Evolutionary conservation across 2,329 filamentous ascomycete genomes (phyloP), one percentile per base, ranked within the genome.

Genomic region (Thermoascus crustaceus): DNA sequence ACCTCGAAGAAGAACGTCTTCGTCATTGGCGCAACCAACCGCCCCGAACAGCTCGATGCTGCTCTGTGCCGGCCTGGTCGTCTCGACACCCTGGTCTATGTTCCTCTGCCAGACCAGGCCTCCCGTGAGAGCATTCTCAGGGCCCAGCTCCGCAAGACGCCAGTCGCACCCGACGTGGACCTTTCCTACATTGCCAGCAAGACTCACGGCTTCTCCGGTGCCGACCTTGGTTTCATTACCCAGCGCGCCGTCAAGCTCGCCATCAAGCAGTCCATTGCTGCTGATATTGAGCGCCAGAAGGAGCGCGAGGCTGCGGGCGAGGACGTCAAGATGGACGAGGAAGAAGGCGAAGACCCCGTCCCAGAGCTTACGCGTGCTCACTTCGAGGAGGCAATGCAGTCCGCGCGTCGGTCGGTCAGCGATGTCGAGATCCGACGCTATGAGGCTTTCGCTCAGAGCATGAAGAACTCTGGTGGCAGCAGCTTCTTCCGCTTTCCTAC

Each of bases 1-100:
- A 96, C 89, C 30, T 95, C 89, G 24, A 98, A 98, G 85, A 98
- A 98, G 84, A 98, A 98, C 63, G 91, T 98, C 47, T 98, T 98
- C 68, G 91, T 98, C 48, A 98, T 98, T 54, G 91, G 91, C 63
- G 91, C 91, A 30, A 98, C 91, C 66, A 98, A 98, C 74, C 78
- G 91, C 72, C 91, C 91, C 27, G 91, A 98, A 72, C 91, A 96
- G 72, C 84, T 98, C 41, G 91, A 98, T 66, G 91, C 91, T 61
- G 91, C 91, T 52, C 77, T 98, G 53, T 95, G 89, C 77, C 88
- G 91, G 76, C 91, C 91, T 38, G 91, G 91, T 52, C 91, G 91
- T 87, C 83, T 98, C 32, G 91, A 98, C 66, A 96, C 89, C 23
- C 80, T 98, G 49, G 91, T 98, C 65, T 98, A 98, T 63, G 91